Evolutionary conservation across 2,329 filamentous ascomycete species (phyloP), one percentile per base, ranked within the genome.

Genomic region (Chaetomiaceae sp.): DNA sequence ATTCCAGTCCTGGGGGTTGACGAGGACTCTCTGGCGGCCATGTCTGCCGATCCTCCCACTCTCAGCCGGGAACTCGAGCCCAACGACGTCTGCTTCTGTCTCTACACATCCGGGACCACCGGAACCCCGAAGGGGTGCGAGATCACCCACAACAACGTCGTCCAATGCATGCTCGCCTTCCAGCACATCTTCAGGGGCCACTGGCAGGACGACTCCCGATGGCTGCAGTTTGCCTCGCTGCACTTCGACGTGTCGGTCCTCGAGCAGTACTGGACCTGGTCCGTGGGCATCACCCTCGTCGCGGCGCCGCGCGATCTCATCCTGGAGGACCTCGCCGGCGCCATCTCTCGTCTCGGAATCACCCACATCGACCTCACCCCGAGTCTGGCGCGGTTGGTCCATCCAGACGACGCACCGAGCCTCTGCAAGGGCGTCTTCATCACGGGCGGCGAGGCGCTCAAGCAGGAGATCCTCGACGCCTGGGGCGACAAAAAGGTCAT

Each of bases 241-340:
- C 92, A 96, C 68, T 96, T 96, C 57, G 92, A 96, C 63, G 91
- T 96, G 4, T 94, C 89, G 1, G 88, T 96, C 0, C 77, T 96
- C 0, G 91, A 96, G 65, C 91, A 96, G 64, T 96, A 92, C 67
- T 96, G 90, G 90, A 94, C 86, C 54, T 96, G 91, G 91, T 90
- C 87, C 25, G 88, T 94, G 1, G 91, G 91, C 1, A 91, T 96
- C 23, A 85, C 87, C 4, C 80, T 96, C 0, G 87, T 92, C 2
- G 85, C 88, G 2, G 91, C 89, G 6, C 88, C 89, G 0, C 81
- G 89, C 59, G 91, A 96, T 65, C 66, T 96, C 1, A 85, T 96
- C 1, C 84, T 96, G 31, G 89, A 94, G 62, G 89, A 96, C 62
- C 75, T 96, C 15, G 78, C 87, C 1, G 80, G 79, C 1, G 83